These are phyloP conservation scores for Phytophthora multivora DNA, from an alignment of 352 stramenopile species.

Conservation along the genomic window DNA sequence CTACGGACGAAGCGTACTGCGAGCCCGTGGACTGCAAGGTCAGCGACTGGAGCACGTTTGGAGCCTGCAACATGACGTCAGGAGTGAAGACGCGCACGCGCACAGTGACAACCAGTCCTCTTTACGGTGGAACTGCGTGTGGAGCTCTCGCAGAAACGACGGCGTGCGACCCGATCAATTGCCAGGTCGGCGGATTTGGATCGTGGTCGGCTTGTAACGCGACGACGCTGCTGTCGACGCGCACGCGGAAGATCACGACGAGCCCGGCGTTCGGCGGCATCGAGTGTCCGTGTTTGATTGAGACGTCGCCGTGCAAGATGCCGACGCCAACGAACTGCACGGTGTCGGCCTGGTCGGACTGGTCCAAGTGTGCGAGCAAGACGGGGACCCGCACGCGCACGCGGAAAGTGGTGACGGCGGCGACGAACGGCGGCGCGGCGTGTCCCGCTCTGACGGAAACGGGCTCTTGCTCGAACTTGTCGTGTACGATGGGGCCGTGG, in stretches of 20 bases:
- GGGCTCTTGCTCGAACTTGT: conserved; percentile 39
- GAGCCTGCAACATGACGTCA: conserved; percentile 32
- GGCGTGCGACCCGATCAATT: conserved; percentile 58
- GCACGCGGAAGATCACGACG: conserved; percentile 38
- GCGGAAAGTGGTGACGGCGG: conserved; percentile 40
- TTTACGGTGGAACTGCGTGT: conserved; percentile 52
- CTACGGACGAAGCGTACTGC: conserved; percentile 41
- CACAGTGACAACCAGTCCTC: conserved; percentile 19
- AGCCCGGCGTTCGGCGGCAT: conserved; percentile 40
- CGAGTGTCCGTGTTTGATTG: conserved; percentile 42
- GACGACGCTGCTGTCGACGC: conserved; percentile 28
- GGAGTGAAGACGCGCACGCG: conserved; percentile 50
- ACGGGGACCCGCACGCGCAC: conserved; percentile 40
- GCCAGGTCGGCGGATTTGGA: conserved; percentile 40
- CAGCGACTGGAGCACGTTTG: conserved; percentile 43
- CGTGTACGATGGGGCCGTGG: conserved; percentile 60
- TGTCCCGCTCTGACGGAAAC: conserved; percentile 49
- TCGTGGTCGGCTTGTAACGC: conserved; percentile 41
- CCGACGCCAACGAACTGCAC: conserved; percentile 50
- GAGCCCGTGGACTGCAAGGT: conserved; percentile 52
- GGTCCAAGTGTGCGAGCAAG: conserved; percentile 50
- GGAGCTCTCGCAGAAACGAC: conserved; percentile 25
- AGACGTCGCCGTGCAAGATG: conserved; percentile 48
- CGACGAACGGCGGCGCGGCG: conserved; percentile 37
- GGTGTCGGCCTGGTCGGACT: conserved; percentile 49